Evolutionary conservation across 1,284 basidiomycete species (phyloP), one percentile per base, ranked within the genome.

Genomic region (Microbotryomycetes sp.): DNA sequence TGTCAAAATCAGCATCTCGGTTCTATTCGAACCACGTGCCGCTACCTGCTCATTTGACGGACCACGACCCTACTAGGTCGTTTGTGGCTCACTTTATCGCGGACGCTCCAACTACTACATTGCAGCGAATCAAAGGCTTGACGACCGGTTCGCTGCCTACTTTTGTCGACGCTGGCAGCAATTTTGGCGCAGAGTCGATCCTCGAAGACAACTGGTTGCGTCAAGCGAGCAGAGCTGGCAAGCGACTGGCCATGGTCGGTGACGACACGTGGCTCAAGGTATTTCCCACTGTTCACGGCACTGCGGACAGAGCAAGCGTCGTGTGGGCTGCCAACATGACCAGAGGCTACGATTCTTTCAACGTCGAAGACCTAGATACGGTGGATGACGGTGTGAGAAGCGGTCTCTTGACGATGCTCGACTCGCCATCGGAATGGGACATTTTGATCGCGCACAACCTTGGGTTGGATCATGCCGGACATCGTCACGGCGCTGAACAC

Each of bases 401-500:
- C 15, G 85, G 91, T 71, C 80, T 98, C n/a, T 85, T 91, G 67
- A 88, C 89, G 0, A 82, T 93, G 15, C 80, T 97, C 5, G 55
- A 70, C 59, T 11, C 77, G 76, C 51, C 78, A 65, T 29, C 80
- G 15, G 65, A 83, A 0, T 89, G 88, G 87, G 87, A 91, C 72
- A 82, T 97, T 58, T 78, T 94, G 26, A 83, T 99, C 31, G 93
- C 89, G 1, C 96, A 98, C 73, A 90, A 92, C 71, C 82, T 99
- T n/a, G 96, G 96, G 21, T 89, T 97, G 1, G 96, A 98, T 73
- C 94, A 97, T 73, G 92, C 88, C 46, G 96, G 96, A 0, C 96
- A 99, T 73, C 83, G 94, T 41, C 84, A 97, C 21, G 92, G 93
- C 0, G 89, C 96, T 0, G 84, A 88, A 57, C 89, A 94, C 72